Evolutionary conservation across 345 rosid genomes (phyloP).

Genomic region (Pugionium cornutum): DNA sequence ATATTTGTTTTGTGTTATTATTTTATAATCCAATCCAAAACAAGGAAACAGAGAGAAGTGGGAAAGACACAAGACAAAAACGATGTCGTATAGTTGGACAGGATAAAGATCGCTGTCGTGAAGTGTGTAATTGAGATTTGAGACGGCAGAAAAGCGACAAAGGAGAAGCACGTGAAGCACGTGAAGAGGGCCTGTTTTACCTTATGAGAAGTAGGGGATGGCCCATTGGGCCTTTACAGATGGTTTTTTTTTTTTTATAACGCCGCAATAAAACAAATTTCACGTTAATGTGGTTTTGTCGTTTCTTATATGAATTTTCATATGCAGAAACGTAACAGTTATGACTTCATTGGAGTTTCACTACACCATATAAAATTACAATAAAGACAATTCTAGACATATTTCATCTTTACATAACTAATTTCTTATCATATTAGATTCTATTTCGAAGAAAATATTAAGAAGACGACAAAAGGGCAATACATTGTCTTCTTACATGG

Average conservation of each 20-base stretch:
- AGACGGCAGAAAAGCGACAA: slow-evolving; percentile 36
- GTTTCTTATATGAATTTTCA: not conserved
- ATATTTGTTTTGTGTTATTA: slow-evolving; percentile 2
- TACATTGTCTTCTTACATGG: slow-evolving; percentile 36
- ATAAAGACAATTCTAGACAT: not conserved
- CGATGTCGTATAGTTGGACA: slow-evolving; percentile 29
- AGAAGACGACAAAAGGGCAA: slow-evolving; percentile 26
- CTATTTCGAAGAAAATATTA: slow-evolving; percentile 14
- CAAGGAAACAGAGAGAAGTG: slow-evolving; percentile 4
- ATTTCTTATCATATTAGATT: slow-evolving; percentile 22
- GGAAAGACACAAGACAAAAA: slow-evolving; percentile 8
- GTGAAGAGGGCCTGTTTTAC: slow-evolving; percentile 34
- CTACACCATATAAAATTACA: not conserved
- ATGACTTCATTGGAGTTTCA: not conserved
- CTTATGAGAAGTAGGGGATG: slow-evolving; percentile 24
- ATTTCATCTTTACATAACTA: not conserved
- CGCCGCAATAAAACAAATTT: slow-evolving; percentile 30
- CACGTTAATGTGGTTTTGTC: slow-evolving; percentile 28
- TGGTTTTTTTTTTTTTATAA: not conserved
- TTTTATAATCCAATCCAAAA: slow-evolving; percentile 8
- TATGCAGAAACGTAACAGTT: not conserved
- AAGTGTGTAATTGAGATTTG: slow-evolving; percentile 35
- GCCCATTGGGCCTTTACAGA: slow-evolving; percentile 38
- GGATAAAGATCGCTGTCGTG: slow-evolving; percentile 34
- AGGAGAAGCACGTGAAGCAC: slow-evolving; percentile 35